A percentile compares a stretch with the other conserved stretches of the same genome.
Evolutionary conservation across 352 stramenopile species (phyloP).

Genomic region (Phytopythium montanum): DNA sequence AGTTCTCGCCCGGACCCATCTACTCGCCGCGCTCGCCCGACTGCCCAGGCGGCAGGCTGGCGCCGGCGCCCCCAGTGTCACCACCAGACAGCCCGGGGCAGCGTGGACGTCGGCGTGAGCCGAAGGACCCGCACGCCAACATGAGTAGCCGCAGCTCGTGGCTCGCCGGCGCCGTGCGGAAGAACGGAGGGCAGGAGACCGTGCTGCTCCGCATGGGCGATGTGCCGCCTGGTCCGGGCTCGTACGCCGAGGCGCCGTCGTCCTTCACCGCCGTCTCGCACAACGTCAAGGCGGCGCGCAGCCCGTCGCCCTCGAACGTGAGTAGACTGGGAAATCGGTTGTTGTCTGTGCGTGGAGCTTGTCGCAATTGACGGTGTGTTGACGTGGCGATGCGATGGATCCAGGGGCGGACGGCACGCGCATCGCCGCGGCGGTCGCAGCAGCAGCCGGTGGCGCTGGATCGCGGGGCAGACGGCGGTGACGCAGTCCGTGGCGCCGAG

Average conservation of each 20-base stretch:
- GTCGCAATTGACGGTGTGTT: neutral
- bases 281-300: constrained; percentile 54
- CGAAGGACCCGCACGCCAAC: constrained; percentile 58
- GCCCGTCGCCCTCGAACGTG: constrained; percentile 4
- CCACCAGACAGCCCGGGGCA: neutral
- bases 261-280: constrained; percentile 74
- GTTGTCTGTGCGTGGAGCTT: neutral
- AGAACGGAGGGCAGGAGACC: constrained; percentile 65
- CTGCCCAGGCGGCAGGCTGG: constrained; percentile 57
- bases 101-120: constrained; percentile 2
- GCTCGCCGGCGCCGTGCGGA: constrained; percentile 76
- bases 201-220: constrained; percentile 73
- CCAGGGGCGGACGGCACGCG: constrained; percentile 3
- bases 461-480: neutral
- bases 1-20: constrained; percentile 83
- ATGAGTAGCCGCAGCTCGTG: constrained; percentile 75
- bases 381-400: neutral
- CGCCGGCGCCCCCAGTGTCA: constrained; percentile 38
- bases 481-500: constrained; percentile 6
- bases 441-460: neutral
- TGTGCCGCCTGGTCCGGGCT: constrained; percentile 58
- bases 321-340: neutral
- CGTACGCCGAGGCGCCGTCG: constrained; percentile 64
- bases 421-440: constrained; percentile 1
- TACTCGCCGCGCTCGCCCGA: constrained; percentile 73